phyloP scores from a whole-genome alignment of 169 alveolate species.

The Miamiensis avidus region DNA sequence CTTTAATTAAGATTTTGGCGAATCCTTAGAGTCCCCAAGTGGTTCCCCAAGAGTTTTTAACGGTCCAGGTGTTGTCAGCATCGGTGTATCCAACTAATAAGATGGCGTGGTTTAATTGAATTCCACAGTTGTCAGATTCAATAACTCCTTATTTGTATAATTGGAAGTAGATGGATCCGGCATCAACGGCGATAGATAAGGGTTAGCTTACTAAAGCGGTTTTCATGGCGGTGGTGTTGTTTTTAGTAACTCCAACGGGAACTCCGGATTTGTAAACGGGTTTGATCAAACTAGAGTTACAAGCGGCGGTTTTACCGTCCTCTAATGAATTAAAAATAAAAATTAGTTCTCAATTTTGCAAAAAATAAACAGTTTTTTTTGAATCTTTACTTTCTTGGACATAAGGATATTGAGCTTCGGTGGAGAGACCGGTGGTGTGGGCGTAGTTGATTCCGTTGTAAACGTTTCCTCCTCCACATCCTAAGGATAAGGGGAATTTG shows the following conservation, averaged over 20 bases:
- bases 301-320: background rate
- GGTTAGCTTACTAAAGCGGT: background rate
- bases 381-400: background rate
- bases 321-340: no score
- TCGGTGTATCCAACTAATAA: slow-evolving; percentile 79
- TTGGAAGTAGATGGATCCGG: slow-evolving; percentile 79
- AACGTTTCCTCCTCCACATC: slow-evolving; percentile 85
- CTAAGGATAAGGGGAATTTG: slow-evolving; percentile 48
- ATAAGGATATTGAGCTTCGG: slow-evolving; percentile 76
- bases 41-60: slow-evolving; percentile 72
- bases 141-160: background rate
- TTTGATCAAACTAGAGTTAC: background rate
- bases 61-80: slow-evolving; percentile 37
- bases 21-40: slow-evolving; percentile 71
- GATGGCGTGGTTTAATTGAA: slow-evolving; percentile 79
- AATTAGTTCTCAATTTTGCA: no score
- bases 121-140: slow-evolving; percentile 12
- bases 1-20: background rate
- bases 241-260: background rate
- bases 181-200: slow-evolving; percentile 85
- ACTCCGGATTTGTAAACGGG: background rate
- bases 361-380: background rate
- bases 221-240: background rate
- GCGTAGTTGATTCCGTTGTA: slow-evolving; percentile 60
- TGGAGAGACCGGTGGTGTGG: slow-evolving; percentile 52